phyloP scores from a whole-genome alignment of 2,329 filamentous ascomycete species.

The Elsinoe ampelina region DNA sequence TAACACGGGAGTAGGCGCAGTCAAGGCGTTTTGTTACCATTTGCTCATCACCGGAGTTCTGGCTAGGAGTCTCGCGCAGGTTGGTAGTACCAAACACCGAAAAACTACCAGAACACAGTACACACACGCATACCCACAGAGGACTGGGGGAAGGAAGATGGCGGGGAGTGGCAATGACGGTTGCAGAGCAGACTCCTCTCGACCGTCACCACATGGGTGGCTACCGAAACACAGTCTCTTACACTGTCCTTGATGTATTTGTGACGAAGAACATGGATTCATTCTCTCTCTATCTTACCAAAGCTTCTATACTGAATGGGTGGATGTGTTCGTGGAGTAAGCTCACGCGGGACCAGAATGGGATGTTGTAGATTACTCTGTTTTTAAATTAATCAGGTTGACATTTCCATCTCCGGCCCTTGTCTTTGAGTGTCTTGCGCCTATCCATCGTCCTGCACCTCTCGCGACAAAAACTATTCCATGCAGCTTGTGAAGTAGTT shows the following conservation, averaged over 20 bases:
- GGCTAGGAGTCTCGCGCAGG: not conserved
- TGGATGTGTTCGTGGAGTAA: not conserved
- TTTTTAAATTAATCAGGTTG: not conserved
- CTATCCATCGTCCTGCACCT: no score
- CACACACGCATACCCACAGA: not conserved
- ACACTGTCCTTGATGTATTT: slow-evolving; percentile 11
- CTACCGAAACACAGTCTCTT: not conserved
- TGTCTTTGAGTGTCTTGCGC: no score
- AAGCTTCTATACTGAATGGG: not conserved
- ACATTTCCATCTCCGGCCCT: not conserved
- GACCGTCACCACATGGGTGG: not conserved
- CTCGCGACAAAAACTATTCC: no score
- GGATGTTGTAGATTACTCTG: slow-evolving; percentile 6
- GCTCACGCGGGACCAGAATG: not conserved
- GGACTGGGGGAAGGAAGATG: not conserved
- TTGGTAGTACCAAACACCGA: not conserved
- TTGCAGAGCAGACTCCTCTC: not conserved
- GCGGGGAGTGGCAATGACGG: not conserved
- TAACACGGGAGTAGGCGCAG: not conserved
- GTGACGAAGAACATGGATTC: slow-evolving; percentile 6
- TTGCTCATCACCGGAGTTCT: not conserved
- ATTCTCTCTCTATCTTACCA: not conserved
- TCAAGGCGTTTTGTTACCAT: not conserved
- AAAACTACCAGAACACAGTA: slow-evolving; percentile 2
- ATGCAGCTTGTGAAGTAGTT: no score